Conservation (phyloP, 169 alveolate species). For the Plasmodium fragile region DNA sequence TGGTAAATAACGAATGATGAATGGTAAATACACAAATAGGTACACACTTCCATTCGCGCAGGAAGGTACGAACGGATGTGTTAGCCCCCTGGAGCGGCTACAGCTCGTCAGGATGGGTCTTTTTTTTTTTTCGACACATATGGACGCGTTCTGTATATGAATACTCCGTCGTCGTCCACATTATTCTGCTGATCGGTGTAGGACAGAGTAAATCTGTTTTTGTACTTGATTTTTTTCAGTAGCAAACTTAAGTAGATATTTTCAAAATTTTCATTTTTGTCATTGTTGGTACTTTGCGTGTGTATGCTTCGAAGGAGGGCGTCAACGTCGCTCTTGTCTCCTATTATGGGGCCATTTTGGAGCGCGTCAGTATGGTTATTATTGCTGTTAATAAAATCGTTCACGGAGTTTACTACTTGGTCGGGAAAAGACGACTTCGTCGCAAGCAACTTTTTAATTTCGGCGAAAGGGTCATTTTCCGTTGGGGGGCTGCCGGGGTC, state of each 20-base stretch:
- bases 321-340: neutral
- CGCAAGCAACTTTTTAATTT: conserved; percentile 22
- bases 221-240: conserved; percentile 73
- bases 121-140: conserved; percentile 49
- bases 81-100: neutral
- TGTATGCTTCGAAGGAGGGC: conserved; percentile 21
- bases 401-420: conserved; percentile 5
- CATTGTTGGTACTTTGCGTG: conserved; percentile 6
- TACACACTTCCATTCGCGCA: neutral
- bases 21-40: neutral
- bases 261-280: conserved; percentile 3
- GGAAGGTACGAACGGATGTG: neutral
- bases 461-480: neutral
- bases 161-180: conserved; percentile 74
- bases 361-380: neutral
- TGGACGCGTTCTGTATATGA: conserved; percentile 61
- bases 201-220: conserved; percentile 16
- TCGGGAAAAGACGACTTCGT: conserved; percentile 18
- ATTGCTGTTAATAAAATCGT: conserved; percentile 5
- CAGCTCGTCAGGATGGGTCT: neutral
- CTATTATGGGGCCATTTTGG: neutral
- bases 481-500: neutral
- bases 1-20: neutral
- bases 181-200: conserved; percentile 25
- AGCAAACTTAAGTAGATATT: conserved; percentile 39